phyloP scores from a whole-genome alignment of 202 grass and related monocot genomes.

The Setaria viridis region DNA sequence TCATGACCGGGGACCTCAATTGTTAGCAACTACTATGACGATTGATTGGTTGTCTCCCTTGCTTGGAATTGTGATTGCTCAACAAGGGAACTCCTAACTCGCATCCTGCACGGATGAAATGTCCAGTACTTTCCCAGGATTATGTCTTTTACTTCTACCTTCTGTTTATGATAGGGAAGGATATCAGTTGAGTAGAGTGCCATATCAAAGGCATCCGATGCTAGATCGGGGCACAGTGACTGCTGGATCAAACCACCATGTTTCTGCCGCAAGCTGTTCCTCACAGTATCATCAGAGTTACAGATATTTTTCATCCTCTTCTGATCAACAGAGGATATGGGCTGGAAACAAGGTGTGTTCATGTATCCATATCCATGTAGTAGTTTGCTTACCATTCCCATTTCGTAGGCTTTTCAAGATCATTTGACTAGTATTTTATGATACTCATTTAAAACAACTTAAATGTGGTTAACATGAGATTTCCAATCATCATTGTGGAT shows the following conservation, averaged over 20 bases:
- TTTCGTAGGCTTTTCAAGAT: neutral
- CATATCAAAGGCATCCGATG: slow-evolving; percentile 37
- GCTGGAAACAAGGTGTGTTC: slow-evolving; percentile 51
- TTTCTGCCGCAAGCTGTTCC: slow-evolving; percentile 19
- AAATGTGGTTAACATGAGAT: neutral
- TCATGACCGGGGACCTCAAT: neutral
- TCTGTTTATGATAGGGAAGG: slow-evolving; percentile 57
- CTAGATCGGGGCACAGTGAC: slow-evolving; percentile 28
- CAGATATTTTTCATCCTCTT: slow-evolving; percentile 59
- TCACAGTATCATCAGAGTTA: slow-evolving; percentile 39
- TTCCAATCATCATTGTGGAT: neutral
- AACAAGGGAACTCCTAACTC: neutral
- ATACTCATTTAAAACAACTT: neutral
- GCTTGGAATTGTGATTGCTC: neutral
- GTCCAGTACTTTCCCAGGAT: neutral
- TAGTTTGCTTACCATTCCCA: neutral
- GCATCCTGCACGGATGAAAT: neutral
- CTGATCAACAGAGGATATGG: slow-evolving; percentile 31
- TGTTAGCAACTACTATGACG: neutral
- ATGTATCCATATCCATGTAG: slow-evolving; percentile 12
- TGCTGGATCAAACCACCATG: slow-evolving; percentile 17
- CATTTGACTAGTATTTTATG: neutral
- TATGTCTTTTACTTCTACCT: neutral
- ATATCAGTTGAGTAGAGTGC: slow-evolving; percentile 30
- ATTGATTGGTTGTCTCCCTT: too few species aligned